A percentile compares a stretch with the other conserved stretches of the same genome.
Conservation (phyloP, 352 stramenopile species). For the Phytophthora pseudosyringae region DNA sequence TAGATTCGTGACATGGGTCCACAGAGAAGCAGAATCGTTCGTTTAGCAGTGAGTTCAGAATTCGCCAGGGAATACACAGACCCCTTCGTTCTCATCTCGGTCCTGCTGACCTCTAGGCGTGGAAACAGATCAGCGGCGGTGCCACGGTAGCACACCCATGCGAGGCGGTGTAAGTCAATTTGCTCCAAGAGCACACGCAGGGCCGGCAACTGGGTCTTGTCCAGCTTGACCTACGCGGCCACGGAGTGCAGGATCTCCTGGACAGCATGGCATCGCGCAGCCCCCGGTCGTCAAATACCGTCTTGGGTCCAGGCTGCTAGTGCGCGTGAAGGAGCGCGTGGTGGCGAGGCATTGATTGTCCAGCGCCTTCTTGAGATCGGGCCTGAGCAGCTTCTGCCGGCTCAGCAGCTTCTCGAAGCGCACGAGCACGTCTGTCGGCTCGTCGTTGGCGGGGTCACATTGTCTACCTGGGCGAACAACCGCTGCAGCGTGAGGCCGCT, state of each 20-base stretch:
- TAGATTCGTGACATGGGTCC: no score
- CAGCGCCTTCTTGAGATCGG: constrained; percentile 66
- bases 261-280: constrained; percentile 72
- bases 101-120: no score
- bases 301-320: constrained; percentile 32
- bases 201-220: constrained; percentile 25
- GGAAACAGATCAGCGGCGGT: no score
- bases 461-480: constrained; percentile 48
- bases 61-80: no score
- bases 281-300: constrained; percentile 59
- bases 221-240: constrained; percentile 43
- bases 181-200: constrained; percentile 71
- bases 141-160: constrained; percentile 63
- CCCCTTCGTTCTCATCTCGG: no score
- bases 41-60: no score
- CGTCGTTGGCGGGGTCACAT: constrained; percentile 35
- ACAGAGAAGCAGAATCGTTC: no score
- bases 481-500: constrained; percentile 41
- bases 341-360: constrained; percentile 69
- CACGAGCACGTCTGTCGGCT: constrained; percentile 52
- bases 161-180: constrained; percentile 77
- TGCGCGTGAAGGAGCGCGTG: constrained; percentile 55
- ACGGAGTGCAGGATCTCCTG: constrained; percentile 67
- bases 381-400: constrained; percentile 64
- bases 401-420: constrained; percentile 78